These are phyloP conservation scores for Aspergillus calidoustus DNA, from an alignment of 2,329 filamentous ascomycete genomes.

Conservation along the genomic window DNA sequence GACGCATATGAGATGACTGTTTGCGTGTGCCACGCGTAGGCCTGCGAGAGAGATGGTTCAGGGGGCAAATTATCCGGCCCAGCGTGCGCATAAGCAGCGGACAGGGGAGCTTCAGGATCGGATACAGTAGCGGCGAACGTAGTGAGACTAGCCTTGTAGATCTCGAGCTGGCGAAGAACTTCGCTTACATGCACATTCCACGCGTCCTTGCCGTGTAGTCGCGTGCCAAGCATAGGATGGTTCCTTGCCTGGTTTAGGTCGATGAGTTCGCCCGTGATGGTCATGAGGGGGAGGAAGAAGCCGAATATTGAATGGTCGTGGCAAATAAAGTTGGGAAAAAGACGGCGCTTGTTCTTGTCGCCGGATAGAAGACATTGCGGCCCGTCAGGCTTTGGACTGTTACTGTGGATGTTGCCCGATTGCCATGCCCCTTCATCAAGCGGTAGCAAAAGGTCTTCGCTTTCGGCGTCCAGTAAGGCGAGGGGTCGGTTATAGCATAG, in stretches of 20 bases:
- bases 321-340: conserved; percentile 82
- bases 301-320: conserved; percentile 88
- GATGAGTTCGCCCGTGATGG: conserved; percentile 87
- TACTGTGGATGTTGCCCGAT: conserved; percentile 73
- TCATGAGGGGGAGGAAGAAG: conserved; percentile 93
- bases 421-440: conserved; percentile 88
- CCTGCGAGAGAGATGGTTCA: conserved; percentile 36
- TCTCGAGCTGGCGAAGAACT: conserved; percentile 78
- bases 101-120: conserved; percentile 32
- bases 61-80: conserved; percentile 63
- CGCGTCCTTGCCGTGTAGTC: conserved; percentile 72
- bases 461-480: conserved; percentile 85
- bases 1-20: conserved; percentile 89
- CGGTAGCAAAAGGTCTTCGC: conserved; percentile 80
- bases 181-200: conserved; percentile 81
- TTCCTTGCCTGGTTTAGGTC: conserved; percentile 88
- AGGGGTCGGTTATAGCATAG: conserved; percentile 91
- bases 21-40: conserved; percentile 66
- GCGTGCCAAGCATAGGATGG: conserved; percentile 79
- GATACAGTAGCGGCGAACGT: conserved; percentile 35
- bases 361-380: conserved; percentile 41
- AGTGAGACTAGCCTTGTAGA: conserved; percentile 76
- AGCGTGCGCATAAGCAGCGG: conserved; percentile 64
- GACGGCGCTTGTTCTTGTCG: conserved; percentile 53
- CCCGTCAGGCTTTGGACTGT: conserved; percentile 47